Percentiles rank a stretch among this genome's conserved stretches.
Conservation (phyloP, 1,284 basidiomycete species). For the Ustilago cynodontis region DNA sequence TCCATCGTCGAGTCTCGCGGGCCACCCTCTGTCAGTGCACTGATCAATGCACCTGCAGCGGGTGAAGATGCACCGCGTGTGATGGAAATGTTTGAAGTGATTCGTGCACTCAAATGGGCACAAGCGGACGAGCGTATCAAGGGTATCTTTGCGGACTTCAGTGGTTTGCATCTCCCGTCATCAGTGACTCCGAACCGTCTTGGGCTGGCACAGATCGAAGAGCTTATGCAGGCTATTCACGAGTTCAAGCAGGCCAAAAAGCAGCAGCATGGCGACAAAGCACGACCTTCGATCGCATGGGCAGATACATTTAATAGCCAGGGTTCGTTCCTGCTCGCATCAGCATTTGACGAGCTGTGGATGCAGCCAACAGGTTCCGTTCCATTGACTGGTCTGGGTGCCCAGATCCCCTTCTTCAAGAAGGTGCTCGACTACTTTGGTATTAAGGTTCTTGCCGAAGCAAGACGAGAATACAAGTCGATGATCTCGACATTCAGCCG, state of each 20-base stretch:
- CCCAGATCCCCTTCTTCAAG: constrained; percentile 61
- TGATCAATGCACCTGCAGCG: constrained; percentile 44
- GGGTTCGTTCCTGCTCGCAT: constrained; percentile 70
- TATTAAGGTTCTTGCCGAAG: constrained; percentile 71
- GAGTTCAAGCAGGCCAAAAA: constrained; percentile 70
- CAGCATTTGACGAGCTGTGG: constrained; percentile 71
- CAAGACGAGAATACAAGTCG: constrained; percentile 71
- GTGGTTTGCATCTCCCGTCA: constrained; percentile 68
- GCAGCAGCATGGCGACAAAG: constrained; percentile 61
- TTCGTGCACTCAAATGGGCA: constrained; percentile 70
- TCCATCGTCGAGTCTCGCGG: constrained; percentile 63
- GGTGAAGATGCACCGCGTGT: constrained; percentile 57
- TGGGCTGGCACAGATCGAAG: constrained; percentile 72
- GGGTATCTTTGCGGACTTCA: constrained; percentile 72
- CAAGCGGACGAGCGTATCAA: constrained; percentile 70
- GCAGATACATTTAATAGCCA: constrained; percentile 71
- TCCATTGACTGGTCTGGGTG: constrained; percentile 70
- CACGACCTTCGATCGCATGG: constrained; percentile 69
- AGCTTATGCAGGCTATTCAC: constrained; percentile 70
- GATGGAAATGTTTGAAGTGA: constrained; percentile 71
- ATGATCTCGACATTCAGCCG: constrained; percentile 61
- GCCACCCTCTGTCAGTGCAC: constrained; percentile 42
- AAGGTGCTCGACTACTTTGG: constrained; percentile 71
- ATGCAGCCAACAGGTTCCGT: constrained; percentile 71
- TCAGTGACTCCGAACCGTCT: constrained; percentile 63